A percentile compares a stretch with the other conserved stretches of the same genome.
phyloP scores from a whole-genome alignment of 2,329 filamentous ascomycete genomes.

The Hypoxylon sp. region DNA sequence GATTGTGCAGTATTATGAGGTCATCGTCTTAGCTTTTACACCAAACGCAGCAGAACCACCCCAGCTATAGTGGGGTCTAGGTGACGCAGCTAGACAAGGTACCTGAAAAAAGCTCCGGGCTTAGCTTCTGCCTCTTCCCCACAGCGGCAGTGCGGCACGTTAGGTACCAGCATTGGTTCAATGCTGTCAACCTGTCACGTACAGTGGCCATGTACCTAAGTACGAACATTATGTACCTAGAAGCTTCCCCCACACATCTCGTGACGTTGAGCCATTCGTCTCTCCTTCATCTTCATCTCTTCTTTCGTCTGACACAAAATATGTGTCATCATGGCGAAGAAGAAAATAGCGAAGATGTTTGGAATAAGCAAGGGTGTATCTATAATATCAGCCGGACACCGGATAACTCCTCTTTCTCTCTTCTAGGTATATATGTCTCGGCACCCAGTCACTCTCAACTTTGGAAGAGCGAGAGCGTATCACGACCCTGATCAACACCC shows the following conservation, averaged over 20 bases:
- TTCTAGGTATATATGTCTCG: not conserved
- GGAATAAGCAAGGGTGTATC: conserved; percentile 2
- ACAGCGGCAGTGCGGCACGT: conserved; percentile 25
- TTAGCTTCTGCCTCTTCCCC: not conserved
- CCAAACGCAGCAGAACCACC: conserved; percentile 14
- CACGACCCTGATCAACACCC: too few relatives aligned
- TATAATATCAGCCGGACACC: not conserved
- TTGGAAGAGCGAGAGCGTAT: too few relatives aligned
- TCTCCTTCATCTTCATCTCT: not conserved
- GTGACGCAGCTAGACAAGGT: conserved; percentile 31
- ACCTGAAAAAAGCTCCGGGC: conserved; percentile 27
- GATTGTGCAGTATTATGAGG: conserved; percentile 27
- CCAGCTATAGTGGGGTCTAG: conserved; percentile 10
- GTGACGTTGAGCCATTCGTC: too few relatives aligned
- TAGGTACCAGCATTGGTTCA: too few relatives aligned
- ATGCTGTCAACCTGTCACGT: not conserved
- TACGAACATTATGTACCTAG: too few relatives aligned
- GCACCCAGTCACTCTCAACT: too few relatives aligned
- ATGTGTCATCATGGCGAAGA: conserved; percentile 6
- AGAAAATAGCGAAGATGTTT: not conserved
- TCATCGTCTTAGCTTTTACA: conserved; percentile 20
- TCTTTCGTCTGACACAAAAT: conserved; percentile 1
- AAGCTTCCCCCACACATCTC: too few relatives aligned
- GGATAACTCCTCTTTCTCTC: not conserved
- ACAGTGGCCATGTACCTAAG: not conserved